Evolutionary conservation across 345 rosid species (phyloP).

Genomic region (Arabidopsis thaliana): TAIR10.1 NC_003070.9:6300501-6301000

Average conservation of each 20-base stretch:
- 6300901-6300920: slow-evolving; percentile 12
- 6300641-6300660: slow-evolving; percentile 60
- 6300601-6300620: slow-evolving; percentile 54
- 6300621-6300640: slow-evolving; percentile 57
- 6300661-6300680: slow-evolving; percentile 48
- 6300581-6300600: slow-evolving; percentile 61
- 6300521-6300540: slow-evolving; percentile 72
- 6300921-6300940: slow-evolving; percentile 30
- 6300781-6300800: slow-evolving; percentile 3
- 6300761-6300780: slow-evolving; percentile 22
- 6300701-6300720: slow-evolving; percentile 59
- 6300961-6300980: slow-evolving; percentile 33
- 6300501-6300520: slow-evolving; percentile 58
- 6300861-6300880: slow-evolving; percentile 31
- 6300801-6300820: not conserved
- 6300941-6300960: slow-evolving; percentile 35
- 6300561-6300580: slow-evolving; percentile 56
- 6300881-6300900: slow-evolving; percentile 25
- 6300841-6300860: slow-evolving; percentile 31
- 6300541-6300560: slow-evolving; percentile 52
- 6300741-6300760: slow-evolving; percentile 55
- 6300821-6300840: slow-evolving; percentile 24
- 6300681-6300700: slow-evolving; percentile 58
- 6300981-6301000: slow-evolving; percentile 36
- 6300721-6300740: slow-evolving; percentile 66